Percentiles rank a stretch among this genome's conserved stretches.
phyloP scores from a whole-genome alignment of 306 rosid genomes.

The Canavalia ensiformis region DNA sequence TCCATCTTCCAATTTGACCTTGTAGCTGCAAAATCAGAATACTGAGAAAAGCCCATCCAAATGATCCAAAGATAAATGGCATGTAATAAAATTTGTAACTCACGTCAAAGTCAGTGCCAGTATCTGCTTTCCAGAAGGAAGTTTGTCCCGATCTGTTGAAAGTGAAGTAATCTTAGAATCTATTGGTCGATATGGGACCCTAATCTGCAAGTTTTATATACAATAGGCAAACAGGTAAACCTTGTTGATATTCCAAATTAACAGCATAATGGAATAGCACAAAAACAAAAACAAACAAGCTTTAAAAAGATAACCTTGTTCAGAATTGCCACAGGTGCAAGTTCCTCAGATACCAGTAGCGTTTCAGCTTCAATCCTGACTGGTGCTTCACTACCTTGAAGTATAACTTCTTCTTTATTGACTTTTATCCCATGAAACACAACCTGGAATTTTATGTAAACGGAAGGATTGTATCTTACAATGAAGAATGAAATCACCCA shows the following conservation, averaged over 20 bases:
- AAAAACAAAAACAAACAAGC: conserved; percentile 15
- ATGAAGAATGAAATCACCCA: conserved; percentile 36
- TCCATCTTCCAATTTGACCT: conserved; percentile 91
- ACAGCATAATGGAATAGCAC: conserved; percentile 41
- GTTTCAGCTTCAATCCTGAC: conserved; percentile 89
- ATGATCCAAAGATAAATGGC: conserved; percentile 42
- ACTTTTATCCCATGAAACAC: conserved; percentile 83
- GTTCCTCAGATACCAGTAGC: conserved; percentile 77
- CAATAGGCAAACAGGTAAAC: conserved; percentile 37
- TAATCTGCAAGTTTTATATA: conserved; percentile 65
- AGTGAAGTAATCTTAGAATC: conserved; percentile 84
- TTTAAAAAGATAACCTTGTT: conserved; percentile 72
- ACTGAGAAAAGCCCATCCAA: conserved; percentile 34
- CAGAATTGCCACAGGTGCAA: conserved; percentile 85
- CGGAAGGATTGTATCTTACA: conserved; percentile 42
- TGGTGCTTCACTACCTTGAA: conserved; percentile 98
- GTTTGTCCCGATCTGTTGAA: conserved; percentile 82
- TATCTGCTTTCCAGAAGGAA: conserved; percentile 92
- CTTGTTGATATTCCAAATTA: conserved; percentile 13
- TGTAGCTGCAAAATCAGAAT: conserved; percentile 74
- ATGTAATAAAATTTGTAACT: conserved; percentile 50
- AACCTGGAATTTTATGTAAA: conserved; percentile 60
- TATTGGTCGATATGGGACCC: conserved; percentile 83
- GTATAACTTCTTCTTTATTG: conserved; percentile 72
- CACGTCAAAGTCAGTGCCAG: conserved; percentile 88